Conservation (phyloP, 2,329 filamentous ascomycete genomes). For the Alternaria sp. region DNA sequence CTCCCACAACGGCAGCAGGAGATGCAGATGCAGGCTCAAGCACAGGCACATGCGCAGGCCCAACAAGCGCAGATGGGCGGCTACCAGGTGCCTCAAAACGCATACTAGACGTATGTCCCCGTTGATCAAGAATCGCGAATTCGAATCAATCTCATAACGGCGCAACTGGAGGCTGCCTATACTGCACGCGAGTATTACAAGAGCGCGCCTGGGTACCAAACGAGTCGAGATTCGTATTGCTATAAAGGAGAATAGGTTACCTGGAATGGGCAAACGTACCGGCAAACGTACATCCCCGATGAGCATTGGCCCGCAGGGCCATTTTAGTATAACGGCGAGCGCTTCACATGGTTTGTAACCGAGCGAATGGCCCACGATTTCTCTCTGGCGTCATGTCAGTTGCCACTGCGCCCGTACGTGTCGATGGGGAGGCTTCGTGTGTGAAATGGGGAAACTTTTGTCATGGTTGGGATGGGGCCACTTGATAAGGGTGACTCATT, state of each 20-base stretch:
- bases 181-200: not conserved
- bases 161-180: not conserved
- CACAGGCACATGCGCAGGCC: constrained; percentile 43
- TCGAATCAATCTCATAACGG: not conserved
- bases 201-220: not conserved
- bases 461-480: no score
- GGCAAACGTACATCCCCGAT: not conserved
- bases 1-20: constrained; percentile 61
- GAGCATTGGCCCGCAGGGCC: not conserved
- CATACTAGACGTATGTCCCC: constrained; percentile 36
- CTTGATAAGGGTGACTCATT: no score
- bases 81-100: constrained; percentile 48
- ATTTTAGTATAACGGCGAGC: not conserved
- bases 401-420: not conserved
- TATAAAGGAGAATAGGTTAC: not conserved
- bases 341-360: not conserved
- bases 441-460: not conserved
- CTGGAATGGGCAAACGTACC: not conserved
- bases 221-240: not conserved
- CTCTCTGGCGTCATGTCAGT: not conserved
- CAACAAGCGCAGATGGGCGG: constrained; percentile 49
- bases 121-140: not conserved
- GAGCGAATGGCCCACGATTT: no score
- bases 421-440: not conserved
- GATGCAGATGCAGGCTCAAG: constrained; percentile 41